phyloP scores from a whole-genome alignment of 495 filamentous ascomycete genomes.

The Lepraria neglecta region DNA sequence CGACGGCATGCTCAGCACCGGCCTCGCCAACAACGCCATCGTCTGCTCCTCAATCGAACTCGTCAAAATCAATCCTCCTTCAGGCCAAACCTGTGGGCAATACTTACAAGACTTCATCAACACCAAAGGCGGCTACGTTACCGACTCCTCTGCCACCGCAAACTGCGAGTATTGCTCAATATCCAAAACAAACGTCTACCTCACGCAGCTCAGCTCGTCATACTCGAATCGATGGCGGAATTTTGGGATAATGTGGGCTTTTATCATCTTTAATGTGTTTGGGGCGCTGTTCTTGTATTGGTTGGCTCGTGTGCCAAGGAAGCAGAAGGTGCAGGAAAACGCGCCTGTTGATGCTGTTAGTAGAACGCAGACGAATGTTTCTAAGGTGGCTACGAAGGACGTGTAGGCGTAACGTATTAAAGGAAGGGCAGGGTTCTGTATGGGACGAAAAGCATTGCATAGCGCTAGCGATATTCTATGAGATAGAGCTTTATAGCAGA shows the following conservation, averaged over 20 bases:
- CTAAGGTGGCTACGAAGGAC: background rate
- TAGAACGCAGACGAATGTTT: conserved; percentile 17
- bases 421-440: no score
- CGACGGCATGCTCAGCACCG: conserved; percentile 54
- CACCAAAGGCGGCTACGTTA: conserved; percentile 46
- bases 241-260: conserved; percentile 64
- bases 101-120: conserved; percentile 52
- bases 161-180: conserved; percentile 57
- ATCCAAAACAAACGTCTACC: conserved; percentile 54
- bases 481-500: background rate
- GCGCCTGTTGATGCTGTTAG: conserved; percentile 18
- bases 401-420: background rate
- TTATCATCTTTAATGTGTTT: conserved; percentile 70
- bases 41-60: conserved; percentile 57
- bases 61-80: conserved; percentile 48
- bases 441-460: no score
- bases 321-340: conserved; percentile 43
- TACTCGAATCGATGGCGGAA: conserved; percentile 62
- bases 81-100: conserved; percentile 46
- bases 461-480: background rate
- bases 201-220: conserved; percentile 42
- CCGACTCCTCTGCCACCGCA: conserved; percentile 42
- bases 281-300: conserved; percentile 71
- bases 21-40: conserved; percentile 53
- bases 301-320: conserved; percentile 71